phyloP scores from a whole-genome alignment of 2,329 filamentous ascomycete species.

The Alternaria dauci region DNA sequence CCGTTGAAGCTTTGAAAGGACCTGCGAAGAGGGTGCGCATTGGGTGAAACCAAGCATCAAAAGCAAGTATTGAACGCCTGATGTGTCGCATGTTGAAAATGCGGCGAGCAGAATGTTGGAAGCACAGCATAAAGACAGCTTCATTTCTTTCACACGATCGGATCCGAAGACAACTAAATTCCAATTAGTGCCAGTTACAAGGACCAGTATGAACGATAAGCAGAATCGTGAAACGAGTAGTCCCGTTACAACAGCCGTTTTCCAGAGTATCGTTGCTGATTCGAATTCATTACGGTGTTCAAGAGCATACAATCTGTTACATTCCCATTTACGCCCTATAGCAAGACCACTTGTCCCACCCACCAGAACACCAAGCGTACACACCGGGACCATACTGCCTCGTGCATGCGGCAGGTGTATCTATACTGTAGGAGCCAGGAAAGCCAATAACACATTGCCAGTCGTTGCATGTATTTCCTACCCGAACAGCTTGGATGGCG shows the following conservation, averaged over 20 bases:
- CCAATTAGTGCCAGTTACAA: too few species aligned
- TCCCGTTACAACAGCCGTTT: too few species aligned
- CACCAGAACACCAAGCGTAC: neutral
- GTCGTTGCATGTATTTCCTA: neutral
- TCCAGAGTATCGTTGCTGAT: too few species aligned
- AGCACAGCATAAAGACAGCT: too few species aligned
- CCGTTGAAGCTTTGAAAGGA: neutral
- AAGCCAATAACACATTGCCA: neutral
- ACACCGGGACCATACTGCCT: neutral
- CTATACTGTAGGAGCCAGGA: neutral
- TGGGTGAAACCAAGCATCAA: neutral
- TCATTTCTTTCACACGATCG: too few species aligned
- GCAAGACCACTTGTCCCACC: neutral
- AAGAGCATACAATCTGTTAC: neutral
- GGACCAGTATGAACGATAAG: too few species aligned
- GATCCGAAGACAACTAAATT: too few species aligned
- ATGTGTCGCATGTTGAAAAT: too few species aligned
- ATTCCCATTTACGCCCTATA: neutral
- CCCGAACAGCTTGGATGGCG: neutral
- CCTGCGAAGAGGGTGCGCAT: neutral
- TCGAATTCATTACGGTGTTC: too few species aligned
- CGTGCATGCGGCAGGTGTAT: neutral
- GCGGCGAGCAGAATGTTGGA: rapidly evolving
- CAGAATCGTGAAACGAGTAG: too few species aligned
- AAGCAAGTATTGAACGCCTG: too few species aligned